These are phyloP conservation scores for Mortierella sp. DNA, from an alignment of 371 early-diverging fungal genomes.

Conservation along the genomic window DNA sequence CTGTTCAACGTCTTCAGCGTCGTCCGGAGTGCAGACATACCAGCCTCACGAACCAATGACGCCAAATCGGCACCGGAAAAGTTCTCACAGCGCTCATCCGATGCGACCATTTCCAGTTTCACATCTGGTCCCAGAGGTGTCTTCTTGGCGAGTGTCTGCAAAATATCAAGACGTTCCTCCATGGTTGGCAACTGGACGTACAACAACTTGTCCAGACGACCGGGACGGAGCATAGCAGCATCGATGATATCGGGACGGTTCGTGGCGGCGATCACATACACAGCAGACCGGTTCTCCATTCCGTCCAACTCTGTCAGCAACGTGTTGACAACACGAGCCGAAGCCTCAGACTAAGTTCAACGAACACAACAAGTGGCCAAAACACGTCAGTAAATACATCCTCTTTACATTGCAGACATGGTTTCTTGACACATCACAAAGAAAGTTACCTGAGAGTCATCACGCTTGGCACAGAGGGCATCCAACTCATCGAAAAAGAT, in stretches of 20 bases:
- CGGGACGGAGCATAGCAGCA: constrained; percentile 98
- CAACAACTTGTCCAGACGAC: constrained; percentile 98
- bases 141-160: constrained; percentile 84
- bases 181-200: constrained; percentile 96
- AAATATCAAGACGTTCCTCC: constrained; percentile 89
- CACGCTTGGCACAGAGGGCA: constrained; percentile 88
- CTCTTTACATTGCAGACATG: constrained; percentile 11
- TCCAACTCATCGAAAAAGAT: constrained; percentile 99
- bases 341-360: constrained; percentile 80
- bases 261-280: constrained; percentile 99
- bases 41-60: constrained; percentile 91
- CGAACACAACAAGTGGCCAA: not conserved
- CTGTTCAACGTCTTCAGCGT: constrained; percentile 60
- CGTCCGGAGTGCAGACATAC: constrained; percentile 85
- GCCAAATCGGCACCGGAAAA: constrained; percentile 97
- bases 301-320: constrained; percentile 99
- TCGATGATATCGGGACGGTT: constrained; percentile 99
- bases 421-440: constrained; percentile 21
- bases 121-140: constrained; percentile 86
- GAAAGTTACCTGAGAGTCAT: constrained; percentile 80
- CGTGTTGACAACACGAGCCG: constrained; percentile 98
- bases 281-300: constrained; percentile 89
- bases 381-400: constrained; percentile 18
- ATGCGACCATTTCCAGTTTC: constrained; percentile 80
- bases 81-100: constrained; percentile 76